These are phyloP conservation scores for Litchi chinensis DNA, from an alignment of 345 rosid genomes.

Conservation along the genomic window DNA sequence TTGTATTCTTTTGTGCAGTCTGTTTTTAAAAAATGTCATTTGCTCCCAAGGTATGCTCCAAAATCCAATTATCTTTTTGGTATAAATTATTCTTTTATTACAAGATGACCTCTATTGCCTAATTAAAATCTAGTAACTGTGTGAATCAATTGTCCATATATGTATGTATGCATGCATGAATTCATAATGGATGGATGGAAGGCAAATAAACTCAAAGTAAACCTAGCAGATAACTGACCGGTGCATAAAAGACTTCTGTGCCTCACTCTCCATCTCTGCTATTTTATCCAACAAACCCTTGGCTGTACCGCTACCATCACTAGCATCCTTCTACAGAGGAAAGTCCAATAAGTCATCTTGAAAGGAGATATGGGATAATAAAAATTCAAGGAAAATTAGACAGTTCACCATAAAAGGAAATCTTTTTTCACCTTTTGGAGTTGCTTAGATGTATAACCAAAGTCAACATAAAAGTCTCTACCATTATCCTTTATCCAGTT, in stretches of 20 bases:
- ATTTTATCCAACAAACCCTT: slow-evolving; percentile 74
- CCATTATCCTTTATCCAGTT: slow-evolving; percentile 81
- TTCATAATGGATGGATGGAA: background rate
- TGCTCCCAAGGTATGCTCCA: background rate
- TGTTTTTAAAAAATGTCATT: background rate
- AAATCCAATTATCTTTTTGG: background rate
- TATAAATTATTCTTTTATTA: background rate
- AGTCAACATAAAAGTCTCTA: slow-evolving; percentile 79
- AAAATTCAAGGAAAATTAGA: slow-evolving; percentile 16
- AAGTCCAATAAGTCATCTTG: slow-evolving; percentile 15
- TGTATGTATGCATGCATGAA: background rate
- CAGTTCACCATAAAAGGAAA: slow-evolving; percentile 14
- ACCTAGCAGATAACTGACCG: slow-evolving; percentile 57
- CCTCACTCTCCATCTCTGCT: slow-evolving; percentile 81
- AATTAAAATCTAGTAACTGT: background rate
- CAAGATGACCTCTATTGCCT: background rate
- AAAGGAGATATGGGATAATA: slow-evolving; percentile 17
- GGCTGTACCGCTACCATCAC: slow-evolving; percentile 86
- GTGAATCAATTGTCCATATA: background rate
- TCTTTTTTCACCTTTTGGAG: slow-evolving; percentile 61
- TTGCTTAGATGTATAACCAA: slow-evolving; percentile 51
- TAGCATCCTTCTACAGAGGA: slow-evolving; percentile 56
- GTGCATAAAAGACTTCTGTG: slow-evolving; percentile 99
- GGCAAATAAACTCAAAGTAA: slow-evolving; percentile 23
- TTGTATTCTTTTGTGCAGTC: background rate